These are phyloP conservation scores for Phytophthora gonapodyides DNA, from an alignment of 352 stramenopile genomes.

Conservation along the genomic window DNA sequence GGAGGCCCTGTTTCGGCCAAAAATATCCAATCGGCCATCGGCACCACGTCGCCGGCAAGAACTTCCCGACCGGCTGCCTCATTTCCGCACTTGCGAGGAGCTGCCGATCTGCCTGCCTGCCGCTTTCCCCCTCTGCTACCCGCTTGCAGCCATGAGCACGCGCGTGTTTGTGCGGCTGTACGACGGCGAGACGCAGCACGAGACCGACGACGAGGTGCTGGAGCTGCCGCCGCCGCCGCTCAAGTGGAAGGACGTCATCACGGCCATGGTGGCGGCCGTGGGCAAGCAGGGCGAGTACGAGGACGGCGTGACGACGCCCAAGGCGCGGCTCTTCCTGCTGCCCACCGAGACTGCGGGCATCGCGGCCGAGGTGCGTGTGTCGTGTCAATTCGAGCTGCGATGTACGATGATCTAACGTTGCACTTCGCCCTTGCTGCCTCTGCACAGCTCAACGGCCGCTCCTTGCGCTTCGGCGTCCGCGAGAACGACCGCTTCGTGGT, in stretches of 20 bases:
- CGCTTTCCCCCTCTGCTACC: background rate
- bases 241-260: constrained; percentile 67
- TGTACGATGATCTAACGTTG: constrained; percentile 15
- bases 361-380: constrained; percentile 53
- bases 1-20: constrained; percentile 7
- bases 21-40: constrained; percentile 28
- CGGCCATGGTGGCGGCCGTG: constrained; percentile 65
- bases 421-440: background rate
- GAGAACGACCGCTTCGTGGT: constrained; percentile 82
- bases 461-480: constrained; percentile 71
- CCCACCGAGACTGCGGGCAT: constrained; percentile 61
- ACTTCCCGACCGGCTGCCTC: constrained; percentile 17
- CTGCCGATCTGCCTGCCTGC: constrained; percentile 13
- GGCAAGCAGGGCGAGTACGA: constrained; percentile 54
- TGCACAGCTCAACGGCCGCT: constrained; percentile 67
- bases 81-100: constrained; percentile 40
- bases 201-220: constrained; percentile 71
- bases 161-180: constrained; percentile 84
- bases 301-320: constrained; percentile 42
- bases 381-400: background rate
- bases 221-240: constrained; percentile 67
- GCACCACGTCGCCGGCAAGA: constrained; percentile 24
- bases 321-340: constrained; percentile 68
- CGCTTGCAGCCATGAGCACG: constrained; percentile 42
- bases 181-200: constrained; percentile 48